Evolutionary conservation across 2,329 filamentous ascomycete species (phyloP).

Genomic region (Lanzia echinophila): DNA sequence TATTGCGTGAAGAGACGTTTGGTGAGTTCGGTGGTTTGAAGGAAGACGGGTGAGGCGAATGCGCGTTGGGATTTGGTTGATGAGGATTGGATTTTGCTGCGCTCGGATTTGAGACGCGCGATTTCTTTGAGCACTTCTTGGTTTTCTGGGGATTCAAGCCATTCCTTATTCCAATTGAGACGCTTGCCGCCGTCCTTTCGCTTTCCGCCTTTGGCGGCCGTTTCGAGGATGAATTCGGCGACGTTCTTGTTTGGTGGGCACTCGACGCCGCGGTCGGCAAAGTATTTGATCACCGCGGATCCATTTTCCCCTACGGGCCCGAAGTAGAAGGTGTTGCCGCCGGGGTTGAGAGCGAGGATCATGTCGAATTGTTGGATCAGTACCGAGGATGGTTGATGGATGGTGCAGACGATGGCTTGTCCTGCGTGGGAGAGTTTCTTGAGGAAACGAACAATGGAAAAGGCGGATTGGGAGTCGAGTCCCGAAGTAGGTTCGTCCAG

Average conservation of each 20-base stretch:
- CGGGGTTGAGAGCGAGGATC: constrained; percentile 61
- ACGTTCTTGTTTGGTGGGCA: constrained; percentile 63
- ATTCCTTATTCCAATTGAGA: constrained; percentile 70
- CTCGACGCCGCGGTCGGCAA: constrained; percentile 55
- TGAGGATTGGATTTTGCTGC: constrained; percentile 33
- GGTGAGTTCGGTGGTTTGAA: constrained; percentile 60
- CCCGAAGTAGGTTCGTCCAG: constrained; percentile 67
- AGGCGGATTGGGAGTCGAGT: constrained; percentile 63
- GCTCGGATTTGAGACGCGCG: constrained; percentile 34
- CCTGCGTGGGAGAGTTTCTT: constrained; percentile 61
- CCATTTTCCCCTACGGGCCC: constrained; percentile 64
- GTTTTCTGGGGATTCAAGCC: constrained; percentile 59
- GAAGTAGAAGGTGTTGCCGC: constrained; percentile 66
- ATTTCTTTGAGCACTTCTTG: constrained; percentile 57
- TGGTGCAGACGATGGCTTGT: constrained; percentile 67
- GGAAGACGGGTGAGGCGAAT: constrained; percentile 58
- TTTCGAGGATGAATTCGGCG: constrained; percentile 61
- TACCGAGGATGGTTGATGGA: constrained; percentile 64
- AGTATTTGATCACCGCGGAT: constrained; percentile 59
- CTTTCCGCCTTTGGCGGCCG: constrained; percentile 46
- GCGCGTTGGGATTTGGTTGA: constrained; percentile 40
- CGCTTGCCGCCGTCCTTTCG: constrained; percentile 41
- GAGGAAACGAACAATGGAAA: constrained; percentile 60
- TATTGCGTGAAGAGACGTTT: constrained; percentile 65
- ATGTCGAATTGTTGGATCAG: constrained; percentile 69